Conservation (phyloP, 2,329 filamentous ascomycete species). For the Pseudogymnoascus sp. region DNA sequence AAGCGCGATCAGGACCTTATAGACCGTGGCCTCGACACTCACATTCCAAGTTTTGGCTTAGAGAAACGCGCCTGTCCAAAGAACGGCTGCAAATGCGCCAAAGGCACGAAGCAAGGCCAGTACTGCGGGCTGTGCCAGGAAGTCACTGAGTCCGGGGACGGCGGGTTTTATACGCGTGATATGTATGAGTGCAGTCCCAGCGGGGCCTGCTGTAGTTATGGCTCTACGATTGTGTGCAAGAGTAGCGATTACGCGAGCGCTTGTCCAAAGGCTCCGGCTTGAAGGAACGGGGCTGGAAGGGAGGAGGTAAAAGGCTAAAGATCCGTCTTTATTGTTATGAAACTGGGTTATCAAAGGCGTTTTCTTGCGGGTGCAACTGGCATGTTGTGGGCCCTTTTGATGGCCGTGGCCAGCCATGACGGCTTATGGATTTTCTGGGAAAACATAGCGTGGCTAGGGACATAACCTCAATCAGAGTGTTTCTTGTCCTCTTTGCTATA, state of each 20-base stretch:
- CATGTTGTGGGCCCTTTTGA: neutral
- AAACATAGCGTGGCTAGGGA: neutral
- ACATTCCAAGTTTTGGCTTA: neutral
- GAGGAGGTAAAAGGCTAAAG: neutral
- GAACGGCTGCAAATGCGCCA: conserved; percentile 2
- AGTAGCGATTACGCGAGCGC: neutral
- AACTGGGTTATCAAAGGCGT: neutral
- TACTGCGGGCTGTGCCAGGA: neutral
- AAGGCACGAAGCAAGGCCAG: neutral
- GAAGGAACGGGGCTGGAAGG: neutral
- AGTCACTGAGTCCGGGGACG: neutral
- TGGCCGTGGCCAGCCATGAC: neutral
- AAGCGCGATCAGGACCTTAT: neutral
- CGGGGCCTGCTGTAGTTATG: neutral
- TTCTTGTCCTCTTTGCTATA: neutral
- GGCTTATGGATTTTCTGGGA: neutral
- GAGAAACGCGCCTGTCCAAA: neutral
- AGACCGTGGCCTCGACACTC: neutral
- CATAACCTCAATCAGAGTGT: neutral
- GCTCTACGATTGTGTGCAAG: neutral
- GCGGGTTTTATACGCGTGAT: neutral
- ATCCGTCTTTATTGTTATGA: neutral
- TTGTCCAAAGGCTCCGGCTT: neutral
- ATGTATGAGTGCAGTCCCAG: neutral
- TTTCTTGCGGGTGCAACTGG: neutral